Base-by-base conservation (phyloP, 768 basidiomycete species). In the Suillus subluteus region DNA sequence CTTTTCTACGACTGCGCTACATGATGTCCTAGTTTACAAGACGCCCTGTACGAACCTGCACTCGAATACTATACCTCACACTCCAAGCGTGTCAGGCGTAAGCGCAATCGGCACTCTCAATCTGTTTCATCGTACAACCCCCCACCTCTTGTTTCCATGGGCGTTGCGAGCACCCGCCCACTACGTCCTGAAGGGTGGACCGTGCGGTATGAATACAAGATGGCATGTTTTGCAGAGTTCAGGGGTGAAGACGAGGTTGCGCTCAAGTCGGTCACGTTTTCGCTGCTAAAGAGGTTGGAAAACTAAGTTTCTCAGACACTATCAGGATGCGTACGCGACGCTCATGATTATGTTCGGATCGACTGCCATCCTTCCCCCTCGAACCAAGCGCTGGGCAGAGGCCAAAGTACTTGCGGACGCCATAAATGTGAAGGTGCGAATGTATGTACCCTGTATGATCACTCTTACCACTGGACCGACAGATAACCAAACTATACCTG, bases 301-400 rank as follows among this genome's bases (percentile, higher is more conserved):
- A 66, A 40, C 65, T 71, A 62, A 66, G 6, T 37, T 8, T 40
- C 61, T 38, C 62, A 96, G 95, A 74, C 95, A 98, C 76, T 98
- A 96, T 73, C 95, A 97, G 77, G 96, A 98, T 72, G 95, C 94
- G 15, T 97, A 97, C 80, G 86, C 86, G 43, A 90, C 86, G 62
- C 81, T 98, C 5, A 83, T 89, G 59, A 88, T 91, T 65, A 95
- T 98, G 91, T 97, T 98, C 73, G 88, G 90, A 3, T 95, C 94
- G 8, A 91, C 91, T 2, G 88, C 89, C 6, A 91, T 93, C 61
- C 80, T 98, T 9, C 94, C 93, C 1, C 95, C 96, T 6, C 87
- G 97, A 11, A 98, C 96, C 2, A 99, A 99, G 75, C 86, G 97
- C 38, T 99, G 97, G 97, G 96, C 96, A 18, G 98, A 99, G 77